Conservation (phyloP, 2,329 filamentous ascomycete genomes). For the Fonsecaea erecta region DNA sequence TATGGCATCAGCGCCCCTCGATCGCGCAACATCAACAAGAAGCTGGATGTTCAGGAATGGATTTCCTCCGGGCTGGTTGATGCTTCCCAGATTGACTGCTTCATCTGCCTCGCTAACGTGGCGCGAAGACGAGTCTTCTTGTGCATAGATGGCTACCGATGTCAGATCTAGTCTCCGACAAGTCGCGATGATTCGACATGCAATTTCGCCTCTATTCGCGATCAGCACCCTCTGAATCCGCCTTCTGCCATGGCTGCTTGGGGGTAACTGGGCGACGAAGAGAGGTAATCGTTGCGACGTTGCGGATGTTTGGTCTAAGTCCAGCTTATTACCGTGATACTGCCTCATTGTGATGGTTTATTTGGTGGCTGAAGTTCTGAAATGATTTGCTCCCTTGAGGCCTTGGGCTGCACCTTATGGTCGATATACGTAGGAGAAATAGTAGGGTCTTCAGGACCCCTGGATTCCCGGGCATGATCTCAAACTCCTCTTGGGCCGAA, state of each 20-base stretch:
- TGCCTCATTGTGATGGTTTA: slow-evolving; percentile 4
- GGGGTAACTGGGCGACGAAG: slow-evolving; percentile 21
- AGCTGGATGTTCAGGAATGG: slow-evolving; percentile 42
- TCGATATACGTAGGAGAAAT: background rate
- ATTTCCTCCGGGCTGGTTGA: slow-evolving; percentile 32
- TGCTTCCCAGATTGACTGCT: slow-evolving; percentile 39
- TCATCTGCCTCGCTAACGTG: slow-evolving; percentile 44
- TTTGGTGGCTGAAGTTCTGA: background rate
- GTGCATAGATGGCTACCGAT: slow-evolving; percentile 35
- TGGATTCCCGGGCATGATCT: background rate
- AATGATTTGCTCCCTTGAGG: background rate
- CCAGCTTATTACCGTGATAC: background rate
- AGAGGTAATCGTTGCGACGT: slow-evolving; percentile 15
- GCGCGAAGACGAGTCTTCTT: slow-evolving; percentile 39
- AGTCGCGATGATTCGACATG: slow-evolving; percentile 39
- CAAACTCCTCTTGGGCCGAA: background rate
- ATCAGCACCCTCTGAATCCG: slow-evolving; percentile 36
- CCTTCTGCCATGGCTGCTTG: background rate
- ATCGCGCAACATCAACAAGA: slow-evolving; percentile 39
- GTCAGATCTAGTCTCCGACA: slow-evolving; percentile 38
- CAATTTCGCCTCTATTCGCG: slow-evolving; percentile 42
- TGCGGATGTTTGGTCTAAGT: slow-evolving; percentile 2
- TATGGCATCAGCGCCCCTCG: slow-evolving; percentile 39
- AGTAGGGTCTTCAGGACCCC: background rate
- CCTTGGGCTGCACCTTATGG: background rate